Evolutionary conservation across 2,329 filamentous ascomycete genomes (phyloP), one percentile per base, ranked within the genome.

Genomic region (Alternaria triticina): DNA sequence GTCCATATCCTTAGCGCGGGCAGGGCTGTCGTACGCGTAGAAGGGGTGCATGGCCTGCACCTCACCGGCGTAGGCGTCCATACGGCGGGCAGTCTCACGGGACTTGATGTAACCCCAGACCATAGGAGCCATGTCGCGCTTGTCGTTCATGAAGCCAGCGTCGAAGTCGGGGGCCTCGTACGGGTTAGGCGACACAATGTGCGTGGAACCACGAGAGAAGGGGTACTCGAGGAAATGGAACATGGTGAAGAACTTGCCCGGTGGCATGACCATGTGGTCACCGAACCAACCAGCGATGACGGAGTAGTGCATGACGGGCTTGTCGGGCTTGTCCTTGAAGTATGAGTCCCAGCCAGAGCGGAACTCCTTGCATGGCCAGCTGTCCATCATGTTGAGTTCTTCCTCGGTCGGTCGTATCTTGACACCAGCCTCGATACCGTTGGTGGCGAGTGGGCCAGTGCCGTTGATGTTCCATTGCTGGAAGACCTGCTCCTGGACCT

Each of bases 61-160:
- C 77, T 94, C 91, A 64, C 91, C 91, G 1, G 91, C 91, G 68
- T 92, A 94, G 0, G 91, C 88, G 25, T 90, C 86, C 91, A 93
- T 93, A 67, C 91, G 88, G 4, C 91, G 86, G 2, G 91, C 91
- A 4, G 91, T 94, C 84, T 93, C 91, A 61, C 91, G 89, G 3
- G 89, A 92, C 82, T 93, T 93, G 83, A 93, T 91, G 80, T 94
- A 94, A 5, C 89, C 89, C 91, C 91, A 94, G 6, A 94, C 90
- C 77, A 79, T 93, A 9, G 91, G 91, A 1, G 89, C 91, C 91
- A 94, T 94, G 74, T 94, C 92, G 23, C 91, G 86, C 80, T 92
- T 90, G 80, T 94, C 91, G 72, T 92, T 94, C 91, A 94, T 93
- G 83, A 94, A 94, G 22, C 91, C 91, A 1, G 90, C 87, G 76